These are phyloP conservation scores for Blastocystis sp. DNA, from an alignment of 352 stramenopile species.

Conservation along the genomic window DNA sequence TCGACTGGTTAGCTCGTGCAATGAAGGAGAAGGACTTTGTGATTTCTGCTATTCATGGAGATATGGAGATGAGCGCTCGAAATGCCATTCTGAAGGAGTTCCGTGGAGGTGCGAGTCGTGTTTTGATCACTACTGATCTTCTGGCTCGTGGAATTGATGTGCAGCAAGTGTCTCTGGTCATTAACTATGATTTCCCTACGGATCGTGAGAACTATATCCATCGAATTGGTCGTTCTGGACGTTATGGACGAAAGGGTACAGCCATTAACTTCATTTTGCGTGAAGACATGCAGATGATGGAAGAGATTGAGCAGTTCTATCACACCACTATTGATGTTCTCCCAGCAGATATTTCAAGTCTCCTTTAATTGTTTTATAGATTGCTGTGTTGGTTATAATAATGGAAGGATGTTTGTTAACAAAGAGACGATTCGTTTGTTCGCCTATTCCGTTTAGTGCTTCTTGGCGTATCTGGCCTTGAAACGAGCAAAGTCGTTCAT, in stretches of 20 bases:
- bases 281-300: conserved; percentile 93
- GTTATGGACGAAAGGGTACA: conserved; percentile 99
- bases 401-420: not conserved
- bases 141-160: conserved; percentile 98
- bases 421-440: conserved; percentile 53
- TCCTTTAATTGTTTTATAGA: conserved; percentile 86
- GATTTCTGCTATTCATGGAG: conserved; percentile 98
- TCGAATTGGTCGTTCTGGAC: conserved; percentile 96
- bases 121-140: conserved; percentile 98
- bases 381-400: not conserved
- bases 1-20: conserved; percentile 97
- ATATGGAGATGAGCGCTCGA: conserved; percentile 98
- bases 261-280: conserved; percentile 99
- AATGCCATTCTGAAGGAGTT: conserved; percentile 99
- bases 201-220: conserved; percentile 99
- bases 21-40: conserved; percentile 99
- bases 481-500: conserved; percentile 97
- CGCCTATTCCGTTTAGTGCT: conserved; percentile 33
- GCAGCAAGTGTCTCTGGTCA: conserved; percentile 90
- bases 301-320: conserved; percentile 99
- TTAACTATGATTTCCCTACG: conserved; percentile 98
- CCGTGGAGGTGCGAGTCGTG: conserved; percentile 91
- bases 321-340: conserved; percentile 99
- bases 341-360: conserved; percentile 96
- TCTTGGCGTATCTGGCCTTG: conserved; percentile 63